Percentiles rank a stretch among this genome's conserved stretches.
Evolutionary conservation across 352 stramenopile genomes (phyloP).

Genomic region (Phytophthora pisi): DNA sequence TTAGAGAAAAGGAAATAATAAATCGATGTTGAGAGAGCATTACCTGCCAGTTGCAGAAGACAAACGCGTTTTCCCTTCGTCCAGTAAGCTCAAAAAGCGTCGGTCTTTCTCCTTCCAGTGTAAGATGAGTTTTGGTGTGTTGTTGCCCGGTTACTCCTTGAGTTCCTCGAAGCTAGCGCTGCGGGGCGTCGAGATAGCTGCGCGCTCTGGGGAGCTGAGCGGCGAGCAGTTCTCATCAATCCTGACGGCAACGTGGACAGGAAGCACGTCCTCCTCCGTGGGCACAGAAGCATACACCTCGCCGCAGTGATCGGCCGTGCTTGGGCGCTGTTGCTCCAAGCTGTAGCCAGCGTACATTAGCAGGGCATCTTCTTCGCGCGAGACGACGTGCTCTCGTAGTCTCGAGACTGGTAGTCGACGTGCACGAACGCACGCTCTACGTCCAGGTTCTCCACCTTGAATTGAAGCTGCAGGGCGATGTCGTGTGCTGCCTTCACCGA

Average conservation of each 20-base stretch:
- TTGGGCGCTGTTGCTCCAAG: constrained; percentile 11
- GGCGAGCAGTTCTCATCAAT: constrained; percentile 9
- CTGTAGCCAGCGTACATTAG: constrained; percentile 46
- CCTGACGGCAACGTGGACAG: constrained; percentile 3
- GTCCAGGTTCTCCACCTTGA: constrained; percentile 91
- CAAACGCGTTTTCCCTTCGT: too few species aligned
- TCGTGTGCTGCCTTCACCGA: constrained; percentile 93
- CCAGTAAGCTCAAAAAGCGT: too few species aligned
- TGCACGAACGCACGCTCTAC: constrained; percentile 96
- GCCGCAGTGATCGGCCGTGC: constrained; percentile 14
- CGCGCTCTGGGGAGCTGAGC: constrained; percentile 13
- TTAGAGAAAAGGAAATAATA: too few species aligned
- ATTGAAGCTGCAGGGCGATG: constrained; percentile 94
- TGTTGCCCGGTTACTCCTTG: constrained; percentile 9
- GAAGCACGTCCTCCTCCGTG: constrained; percentile 18
- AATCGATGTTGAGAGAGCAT: too few species aligned
- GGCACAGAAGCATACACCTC: constrained; percentile 26
- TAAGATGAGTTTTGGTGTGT: constrained; percentile 14
- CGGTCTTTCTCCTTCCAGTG: too few species aligned
- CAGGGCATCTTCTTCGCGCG: constrained; percentile 56
- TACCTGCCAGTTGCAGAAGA: too few species aligned
- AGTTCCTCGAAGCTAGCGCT: constrained; percentile 21
- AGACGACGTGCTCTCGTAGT: constrained; percentile 79
- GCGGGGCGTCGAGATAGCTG: constrained; percentile 12
- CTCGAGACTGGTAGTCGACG: constrained; percentile 92